Evolutionary conservation across 371 early-diverging fungal genomes (phyloP), one percentile per base, ranked within the genome.

Genomic region (Apophysomyces trapeziformis): DNA sequence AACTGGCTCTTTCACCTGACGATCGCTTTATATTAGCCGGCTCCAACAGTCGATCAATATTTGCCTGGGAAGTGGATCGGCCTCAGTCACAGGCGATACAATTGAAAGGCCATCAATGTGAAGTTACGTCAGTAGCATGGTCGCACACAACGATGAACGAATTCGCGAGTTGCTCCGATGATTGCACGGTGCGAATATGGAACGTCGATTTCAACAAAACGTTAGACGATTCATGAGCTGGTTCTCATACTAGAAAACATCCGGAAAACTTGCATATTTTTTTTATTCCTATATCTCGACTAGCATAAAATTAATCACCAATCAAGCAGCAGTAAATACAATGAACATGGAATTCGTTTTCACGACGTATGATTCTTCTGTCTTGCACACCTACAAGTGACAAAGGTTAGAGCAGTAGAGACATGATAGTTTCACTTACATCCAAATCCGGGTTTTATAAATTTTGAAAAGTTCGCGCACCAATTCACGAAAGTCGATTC

Each of bases 371-470:
- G 54, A 5, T 50, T 50, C 16, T 50, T 50, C 21, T 50, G 54
- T 50, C 21, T 50, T 21, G 63, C 63, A 56, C 63, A 63, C 63
- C 63, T 63, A 39, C 13, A 43, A 26, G 32, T 8, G 36, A 7
- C 13, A 37, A 50, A 16, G 21, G 57, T 41, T 7, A 54, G 38
- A 38, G 7, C 13, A 5, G n/a, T 12, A 38, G 1, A 14, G 13
- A 12, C 9, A 7, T 7, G 21, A 26, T 50, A 7, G n/a, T 47
- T 47, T 32, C 7, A 56, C 69, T 59, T 69, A 88, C 97, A 99
- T 96, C 99, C 99, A 99, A 66, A 99, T 99, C 62, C 99, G 93
- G 5, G 98, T 98, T 84, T 99, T 99, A 85, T 98, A 99, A 41
- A 96, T 92, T 75, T 97, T 98, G 85, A 99, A 99, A 58, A 99